These are phyloP conservation scores for Colletotrichum sp. DNA, from an alignment of 2,329 filamentous ascomycete genomes.

Conservation along the genomic window DNA sequence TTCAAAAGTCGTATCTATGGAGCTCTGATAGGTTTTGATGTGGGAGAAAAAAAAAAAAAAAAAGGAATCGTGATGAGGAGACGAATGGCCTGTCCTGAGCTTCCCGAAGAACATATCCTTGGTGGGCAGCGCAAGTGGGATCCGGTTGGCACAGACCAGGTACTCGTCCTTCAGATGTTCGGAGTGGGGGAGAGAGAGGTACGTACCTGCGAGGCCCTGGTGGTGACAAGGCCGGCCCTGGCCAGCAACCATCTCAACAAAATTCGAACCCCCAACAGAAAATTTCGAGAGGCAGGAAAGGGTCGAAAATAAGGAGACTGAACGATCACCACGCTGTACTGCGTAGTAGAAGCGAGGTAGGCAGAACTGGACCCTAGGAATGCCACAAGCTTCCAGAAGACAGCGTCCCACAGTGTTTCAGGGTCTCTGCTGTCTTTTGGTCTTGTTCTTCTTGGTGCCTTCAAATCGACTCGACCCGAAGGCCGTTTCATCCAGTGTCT, in stretches of 20 bases:
- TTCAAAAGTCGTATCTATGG: not conserved
- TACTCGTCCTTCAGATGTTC: not conserved
- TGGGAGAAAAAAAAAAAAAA: not conserved
- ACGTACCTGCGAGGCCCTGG: conserved; percentile 6
- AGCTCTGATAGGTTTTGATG: not conserved
- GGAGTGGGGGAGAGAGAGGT: not conserved
- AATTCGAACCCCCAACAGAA: conserved; percentile 18
- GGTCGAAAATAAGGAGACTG: not conserved
- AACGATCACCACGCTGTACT: not conserved
- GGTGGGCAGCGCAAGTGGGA: not conserved
- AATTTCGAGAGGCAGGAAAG: conserved; percentile 5
- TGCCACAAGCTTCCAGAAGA: conserved; percentile 20
- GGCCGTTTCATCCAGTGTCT: conserved; percentile 14
- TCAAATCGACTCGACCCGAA: not conserved
- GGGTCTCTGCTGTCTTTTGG: not conserved
- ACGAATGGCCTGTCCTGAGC: not conserved
- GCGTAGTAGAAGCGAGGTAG: conserved; percentile 11
- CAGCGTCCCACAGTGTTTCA: conserved; percentile 18
- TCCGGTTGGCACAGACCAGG: not conserved
- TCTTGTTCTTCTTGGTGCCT: not conserved
- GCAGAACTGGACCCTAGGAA: not conserved
- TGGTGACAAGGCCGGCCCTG: conserved; percentile 17
- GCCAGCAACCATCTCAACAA: conserved; percentile 18
- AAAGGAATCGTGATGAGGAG: not conserved
- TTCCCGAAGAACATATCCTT: not conserved